Percentiles rank a stretch among this genome's conserved stretches.
phyloP scores from a whole-genome alignment of 495 filamentous ascomycete genomes.

The Articulospora tetracladia region DNA sequence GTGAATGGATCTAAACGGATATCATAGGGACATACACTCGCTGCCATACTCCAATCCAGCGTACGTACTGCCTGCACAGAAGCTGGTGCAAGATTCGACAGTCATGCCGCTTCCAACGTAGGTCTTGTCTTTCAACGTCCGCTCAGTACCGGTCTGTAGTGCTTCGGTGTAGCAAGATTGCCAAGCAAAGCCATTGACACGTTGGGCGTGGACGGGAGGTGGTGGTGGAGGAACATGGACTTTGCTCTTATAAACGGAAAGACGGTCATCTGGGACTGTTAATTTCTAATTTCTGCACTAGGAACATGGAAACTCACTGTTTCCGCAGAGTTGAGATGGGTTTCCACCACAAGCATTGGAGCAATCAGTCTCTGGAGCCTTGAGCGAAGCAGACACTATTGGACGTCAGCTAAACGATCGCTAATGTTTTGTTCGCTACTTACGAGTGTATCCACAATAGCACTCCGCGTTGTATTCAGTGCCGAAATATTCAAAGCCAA shows the following conservation, averaged over 20 bases:
- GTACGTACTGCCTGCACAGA: conserved; percentile 17
- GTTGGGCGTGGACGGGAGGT: not conserved
- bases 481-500: conserved; percentile 47
- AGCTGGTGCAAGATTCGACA: conserved; percentile 16
- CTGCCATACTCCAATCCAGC: conserved; percentile 35
- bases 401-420: not conserved
- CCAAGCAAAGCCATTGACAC: not conserved
- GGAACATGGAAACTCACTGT: not conserved
- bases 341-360: conserved; percentile 3
- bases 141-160: not conserved
- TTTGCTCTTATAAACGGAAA: conserved; percentile 4
- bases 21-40: conserved; percentile 34
- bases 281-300: not conserved
- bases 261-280: not conserved
- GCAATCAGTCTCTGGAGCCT: conserved; percentile 3
- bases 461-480: conserved; percentile 48
- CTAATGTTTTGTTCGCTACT: not conserved
- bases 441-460: conserved; percentile 19
- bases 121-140: conserved; percentile 6
- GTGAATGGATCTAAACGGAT: not conserved
- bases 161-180: conserved; percentile 5
- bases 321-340: conserved; percentile 2
- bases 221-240: not conserved
- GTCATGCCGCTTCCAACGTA: conserved; percentile 1
- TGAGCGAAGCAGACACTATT: not conserved